Conservation (phyloP, 2,329 filamentous ascomycete genomes). For the Lasiodiplodia theobromae region DNA sequence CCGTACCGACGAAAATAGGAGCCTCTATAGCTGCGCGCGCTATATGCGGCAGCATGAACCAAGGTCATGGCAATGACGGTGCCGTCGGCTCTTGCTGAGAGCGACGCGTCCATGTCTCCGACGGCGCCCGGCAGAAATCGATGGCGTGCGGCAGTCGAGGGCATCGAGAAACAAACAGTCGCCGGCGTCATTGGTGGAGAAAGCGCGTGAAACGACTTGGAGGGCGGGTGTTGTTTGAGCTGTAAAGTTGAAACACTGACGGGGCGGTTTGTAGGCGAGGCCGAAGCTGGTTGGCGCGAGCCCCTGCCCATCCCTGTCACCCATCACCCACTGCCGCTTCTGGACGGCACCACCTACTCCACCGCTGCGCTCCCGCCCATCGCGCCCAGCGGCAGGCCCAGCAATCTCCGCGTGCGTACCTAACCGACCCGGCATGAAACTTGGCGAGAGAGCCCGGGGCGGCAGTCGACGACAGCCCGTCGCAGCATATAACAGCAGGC, state of each 20-base stretch:
- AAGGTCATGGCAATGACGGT: not conserved
- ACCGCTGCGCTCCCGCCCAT: not conserved
- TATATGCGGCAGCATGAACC: slow-evolving; percentile 6
- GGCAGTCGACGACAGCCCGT: not conserved
- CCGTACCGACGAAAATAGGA: slow-evolving; percentile 10
- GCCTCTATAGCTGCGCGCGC: slow-evolving; percentile 3
- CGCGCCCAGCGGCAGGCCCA: slow-evolving; percentile 3
- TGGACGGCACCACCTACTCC: slow-evolving; percentile 9
- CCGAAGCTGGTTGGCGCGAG: not conserved
- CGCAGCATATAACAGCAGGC: slow-evolving; percentile 8
- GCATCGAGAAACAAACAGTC: not conserved
- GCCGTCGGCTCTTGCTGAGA: not conserved
- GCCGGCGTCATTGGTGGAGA: slow-evolving; percentile 25
- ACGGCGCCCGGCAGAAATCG: not conserved
- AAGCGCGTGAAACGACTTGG: slow-evolving; percentile 22
- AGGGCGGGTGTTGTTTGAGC: slow-evolving; percentile 15
- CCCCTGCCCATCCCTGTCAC: slow-evolving; percentile 10
- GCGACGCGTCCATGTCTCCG: not conserved
- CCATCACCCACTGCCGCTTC: slow-evolving; percentile 24
- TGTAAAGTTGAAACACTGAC: slow-evolving; percentile 24
- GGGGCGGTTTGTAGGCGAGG: slow-evolving; percentile 20
- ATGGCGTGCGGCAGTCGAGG: not conserved
- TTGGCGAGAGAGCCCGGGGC: not conserved
- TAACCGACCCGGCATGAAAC: slow-evolving; percentile 29
- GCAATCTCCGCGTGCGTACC: slow-evolving; percentile 22